Base-by-base conservation (phyloP, 202 grass and related monocot species). In the Sporobolus alterniflorus region DNA sequence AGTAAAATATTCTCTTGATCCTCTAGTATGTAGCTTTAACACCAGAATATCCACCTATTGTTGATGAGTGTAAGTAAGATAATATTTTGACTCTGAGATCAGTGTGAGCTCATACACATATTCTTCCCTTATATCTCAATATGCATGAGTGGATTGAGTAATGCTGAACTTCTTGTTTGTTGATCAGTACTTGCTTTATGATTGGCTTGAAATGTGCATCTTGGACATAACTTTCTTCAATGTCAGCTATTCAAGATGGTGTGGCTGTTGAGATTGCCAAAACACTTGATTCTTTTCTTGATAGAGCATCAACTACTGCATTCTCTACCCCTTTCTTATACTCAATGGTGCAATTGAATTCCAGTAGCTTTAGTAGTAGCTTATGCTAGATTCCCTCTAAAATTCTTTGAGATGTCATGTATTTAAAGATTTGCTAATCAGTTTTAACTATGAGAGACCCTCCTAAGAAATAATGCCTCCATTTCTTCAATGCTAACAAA, bases 21-120 rank as follows among this genome's bases (percentile, higher is more conserved):
- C 33, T 66, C 1, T 40, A 0, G 1, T 39, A 7, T 5, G 24
- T 40, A 3, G 50, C 2, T 41, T 26, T 8, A 2, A 13, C 11
- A 2, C 78, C 16, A 3, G 30, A 71, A 4, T 81, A 46, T 1
- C 63, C 77, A 1, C 77, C 43, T 1, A 81, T 2, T 3, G 11
- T 13, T 13, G 43, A 46, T 3, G 10, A 1, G 5, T 18, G 41
- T 3, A 9, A n/a, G 3, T 2, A 0, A 0, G 6, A 0, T 2
- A 69, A 0, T 0, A 66, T 0, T 9, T 29, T 12, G 0, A 9
- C 0, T 9, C 6, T 47, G 0, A 28, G 22, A 0, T 1, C 8
- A 1, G 9, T 9, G 0, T 11, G 24, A 69, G 17, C 10, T 1
- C 43, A 9, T 13, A 46, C 14, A 7, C 1, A 3, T 3, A 69